phyloP scores from a whole-genome alignment of 2,329 filamentous ascomycete genomes.

The Verticillium zaregamsianum region DNA sequence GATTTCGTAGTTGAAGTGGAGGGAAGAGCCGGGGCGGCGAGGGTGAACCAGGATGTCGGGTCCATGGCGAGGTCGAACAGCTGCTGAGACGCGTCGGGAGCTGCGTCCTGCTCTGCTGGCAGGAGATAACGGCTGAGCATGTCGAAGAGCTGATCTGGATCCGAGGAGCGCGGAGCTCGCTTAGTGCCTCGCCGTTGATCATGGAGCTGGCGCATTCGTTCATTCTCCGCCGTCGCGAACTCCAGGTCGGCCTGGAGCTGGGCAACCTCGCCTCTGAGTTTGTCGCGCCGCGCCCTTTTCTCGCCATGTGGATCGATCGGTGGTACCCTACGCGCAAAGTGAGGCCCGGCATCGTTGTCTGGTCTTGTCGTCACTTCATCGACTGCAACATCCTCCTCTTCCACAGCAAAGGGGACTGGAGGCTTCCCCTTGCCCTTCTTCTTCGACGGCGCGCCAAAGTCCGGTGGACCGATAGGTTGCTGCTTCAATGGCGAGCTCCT shows the following conservation, averaged over 20 bases:
- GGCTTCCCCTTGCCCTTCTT: conserved; percentile 12
- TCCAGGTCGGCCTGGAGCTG: conserved; percentile 55
- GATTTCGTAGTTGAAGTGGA: conserved; percentile 19
- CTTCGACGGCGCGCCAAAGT: conserved; percentile 10
- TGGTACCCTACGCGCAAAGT: conserved; percentile 36
- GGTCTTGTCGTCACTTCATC: not conserved
- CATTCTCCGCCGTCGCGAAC: conserved; percentile 53
- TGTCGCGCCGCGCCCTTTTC: conserved; percentile 49
- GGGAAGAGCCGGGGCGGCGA: conserved; percentile 11
- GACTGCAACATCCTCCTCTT: not conserved
- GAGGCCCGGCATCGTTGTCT: conserved; percentile 15
- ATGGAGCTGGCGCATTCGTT: conserved; percentile 41
- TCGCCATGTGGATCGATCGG: conserved; percentile 36
- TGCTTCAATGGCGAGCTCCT: conserved; percentile 49
- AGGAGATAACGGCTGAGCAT: conserved; percentile 37
- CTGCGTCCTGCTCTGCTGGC: conserved; percentile 25
- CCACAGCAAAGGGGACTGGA: not conserved
- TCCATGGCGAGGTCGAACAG: conserved; percentile 47
- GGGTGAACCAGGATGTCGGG: conserved; percentile 43
- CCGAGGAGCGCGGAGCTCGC: conserved; percentile 18
- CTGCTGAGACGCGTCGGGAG: conserved; percentile 27
- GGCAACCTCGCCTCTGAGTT: conserved; percentile 51
- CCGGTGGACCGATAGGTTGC: conserved; percentile 25
- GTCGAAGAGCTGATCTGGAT: conserved; percentile 34
- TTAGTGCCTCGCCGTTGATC: conserved; percentile 29